Percentiles rank a stretch among this genome's conserved stretches.
Conservation (phyloP, 345 rosid genomes). For the Trapa incisa region DNA sequence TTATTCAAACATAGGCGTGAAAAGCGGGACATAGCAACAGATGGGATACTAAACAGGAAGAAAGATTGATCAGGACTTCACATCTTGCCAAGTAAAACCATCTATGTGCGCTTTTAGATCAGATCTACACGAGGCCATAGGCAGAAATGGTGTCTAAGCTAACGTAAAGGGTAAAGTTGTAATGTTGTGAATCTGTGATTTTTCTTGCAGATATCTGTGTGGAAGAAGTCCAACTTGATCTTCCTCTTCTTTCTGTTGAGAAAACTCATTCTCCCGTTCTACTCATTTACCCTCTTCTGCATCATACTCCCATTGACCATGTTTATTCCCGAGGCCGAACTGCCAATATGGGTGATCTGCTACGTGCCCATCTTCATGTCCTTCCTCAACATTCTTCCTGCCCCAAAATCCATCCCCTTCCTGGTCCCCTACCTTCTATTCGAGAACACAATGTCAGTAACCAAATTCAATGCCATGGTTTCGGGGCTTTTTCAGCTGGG, state of each 20-base stretch:
- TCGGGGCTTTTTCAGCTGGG: conserved; percentile 88
- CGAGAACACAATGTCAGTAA: conserved; percentile 88
- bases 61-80: too few relatives aligned
- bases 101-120: too few relatives aligned
- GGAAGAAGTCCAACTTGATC: conserved; percentile 72
- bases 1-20: too few relatives aligned
- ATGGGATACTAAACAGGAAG: too few relatives aligned
- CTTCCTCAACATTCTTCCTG: conserved; percentile 61
- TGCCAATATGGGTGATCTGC: conserved; percentile 81
- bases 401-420: conserved; percentile 87
- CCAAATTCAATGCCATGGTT: conserved; percentile 89
- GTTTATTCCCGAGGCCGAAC: conserved; percentile 83
- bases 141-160: too few relatives aligned
- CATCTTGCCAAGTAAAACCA: too few relatives aligned
- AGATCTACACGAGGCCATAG: too few relatives aligned
- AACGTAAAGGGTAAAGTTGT: background rate
- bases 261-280: conserved; percentile 80
- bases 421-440: conserved; percentile 74
- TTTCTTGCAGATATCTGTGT: conserved; percentile 30
- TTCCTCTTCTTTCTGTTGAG: conserved; percentile 78
- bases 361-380: conserved; percentile 78
- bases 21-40: too few relatives aligned
- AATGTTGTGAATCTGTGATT: background rate
- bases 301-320: conserved; percentile 82
- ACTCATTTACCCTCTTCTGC: conserved; percentile 87